Percentiles rank a stretch among this genome's conserved stretches.
Evolutionary conservation across 1,139 yeast genomes (phyloP).

Genomic region (Nakaseomyces nivariensis): DNA sequence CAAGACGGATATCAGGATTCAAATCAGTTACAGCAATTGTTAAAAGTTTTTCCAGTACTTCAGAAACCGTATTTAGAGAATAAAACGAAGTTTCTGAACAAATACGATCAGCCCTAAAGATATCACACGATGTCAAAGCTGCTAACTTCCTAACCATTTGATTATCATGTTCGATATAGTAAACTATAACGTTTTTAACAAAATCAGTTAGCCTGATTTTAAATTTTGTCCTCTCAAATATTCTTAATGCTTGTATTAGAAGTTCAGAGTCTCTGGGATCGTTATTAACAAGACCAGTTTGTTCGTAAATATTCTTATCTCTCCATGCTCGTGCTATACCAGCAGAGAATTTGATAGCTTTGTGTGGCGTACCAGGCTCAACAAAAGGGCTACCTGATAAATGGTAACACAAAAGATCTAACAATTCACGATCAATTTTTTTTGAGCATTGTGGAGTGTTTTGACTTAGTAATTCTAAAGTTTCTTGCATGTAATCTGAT

Average conservation of each 20-base stretch:
- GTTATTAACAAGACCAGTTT: slow-evolving; percentile 31
- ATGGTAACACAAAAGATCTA: slow-evolving; percentile 65
- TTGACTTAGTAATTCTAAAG: slow-evolving; percentile 54
- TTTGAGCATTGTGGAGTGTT: slow-evolving; percentile 75
- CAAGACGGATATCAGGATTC: slow-evolving; percentile 71
- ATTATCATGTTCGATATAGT: slow-evolving; percentile 71
- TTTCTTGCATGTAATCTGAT: slow-evolving; percentile 69
- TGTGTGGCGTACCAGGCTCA: slow-evolving; percentile 85
- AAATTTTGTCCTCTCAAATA: slow-evolving; percentile 68
- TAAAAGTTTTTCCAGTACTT: slow-evolving; percentile 70
- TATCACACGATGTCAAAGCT: slow-evolving; percentile 69
- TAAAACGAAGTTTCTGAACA: slow-evolving; percentile 78
- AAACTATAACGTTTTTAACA: slow-evolving; percentile 71
- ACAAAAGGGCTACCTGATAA: slow-evolving; percentile 73
- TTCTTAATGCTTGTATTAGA: slow-evolving; percentile 36
- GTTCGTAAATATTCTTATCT: slow-evolving; percentile 60
- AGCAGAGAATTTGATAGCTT: slow-evolving; percentile 44
- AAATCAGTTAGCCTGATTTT: slow-evolving; percentile 75
- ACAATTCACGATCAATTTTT: slow-evolving; percentile 58
- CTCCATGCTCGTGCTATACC: slow-evolving; percentile 69
- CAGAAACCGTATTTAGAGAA: slow-evolving; percentile 76
- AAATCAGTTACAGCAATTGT: slow-evolving; percentile 90
- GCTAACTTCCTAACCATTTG: slow-evolving; percentile 78
- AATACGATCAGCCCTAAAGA: slow-evolving; percentile 75
- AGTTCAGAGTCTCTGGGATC: slow-evolving; percentile 27